Base-by-base conservation (phyloP, 108 stramenopile genomes). In the Chaetoceros tenuissimus region DNA sequence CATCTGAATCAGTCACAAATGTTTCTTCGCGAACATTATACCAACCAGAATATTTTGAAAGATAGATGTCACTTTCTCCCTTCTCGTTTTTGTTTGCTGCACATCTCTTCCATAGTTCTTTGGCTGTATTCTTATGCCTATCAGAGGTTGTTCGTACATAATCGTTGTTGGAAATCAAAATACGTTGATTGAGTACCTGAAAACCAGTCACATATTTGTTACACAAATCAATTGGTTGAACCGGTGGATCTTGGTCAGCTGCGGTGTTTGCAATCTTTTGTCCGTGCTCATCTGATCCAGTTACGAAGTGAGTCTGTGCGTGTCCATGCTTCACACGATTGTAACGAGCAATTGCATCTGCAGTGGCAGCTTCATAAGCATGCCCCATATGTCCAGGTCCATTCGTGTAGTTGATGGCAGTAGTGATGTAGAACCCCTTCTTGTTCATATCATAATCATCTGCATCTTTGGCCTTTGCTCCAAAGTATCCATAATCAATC, bases 381-480 rank as follows among this genome's bases (percentile, higher is more conserved):
- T 99, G 97, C 3, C 98, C 98, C 84, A 98, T 97, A 73, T 99
- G 97, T 30, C 95, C 96, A 20, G 94, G 77, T 31, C 98, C 98
- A 63, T 99, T 99, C 64, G 97, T 95, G 85, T 99, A 99, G 72
- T 98, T 97, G 77, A 99, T 99, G 45, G 98, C 97, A n/a, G 98
- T 99, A 28, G 97, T 99, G 44, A 97, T 62, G 77, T 96, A 97
- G 66, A 88, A 97, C 53, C 60, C 66, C 34, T 63, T 57, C 2
- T 55, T 28, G 30, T 40, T 29, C n/a, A n/a, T 29, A 50, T 43
- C 31, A 56, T 48, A 26, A 51, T 58, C 40, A 64, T 59, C 44
- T 69, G 64, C 64, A 16, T 56, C 69, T 19, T 59, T 49, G 27
- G 10, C 24, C 7, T 31, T 53, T 31, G 47, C 63, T 26, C 63